These are phyloP conservation scores for Sclerotinia borealis DNA, from an alignment of 2,329 filamentous ascomycete species.

Conservation along the genomic window DNA sequence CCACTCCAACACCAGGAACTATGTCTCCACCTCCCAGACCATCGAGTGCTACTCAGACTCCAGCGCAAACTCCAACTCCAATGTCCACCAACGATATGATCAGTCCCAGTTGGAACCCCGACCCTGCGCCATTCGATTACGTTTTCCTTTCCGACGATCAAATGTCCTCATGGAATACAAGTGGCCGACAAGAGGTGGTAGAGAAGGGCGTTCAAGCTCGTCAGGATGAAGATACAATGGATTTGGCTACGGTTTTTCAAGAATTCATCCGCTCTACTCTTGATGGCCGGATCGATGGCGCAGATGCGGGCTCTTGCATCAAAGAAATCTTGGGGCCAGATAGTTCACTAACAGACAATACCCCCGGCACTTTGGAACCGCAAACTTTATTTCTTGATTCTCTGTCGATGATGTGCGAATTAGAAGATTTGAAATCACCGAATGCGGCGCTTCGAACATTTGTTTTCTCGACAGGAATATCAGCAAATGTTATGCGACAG, in stretches of 20 bases:
- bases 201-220: slow-evolving; percentile 59
- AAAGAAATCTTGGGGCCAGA: slow-evolving; percentile 65
- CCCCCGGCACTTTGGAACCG: slow-evolving; percentile 51
- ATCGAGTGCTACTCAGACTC: slow-evolving; percentile 28
- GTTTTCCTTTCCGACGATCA: slow-evolving; percentile 67
- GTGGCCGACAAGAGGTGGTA: slow-evolving; percentile 61
- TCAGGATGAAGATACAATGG: slow-evolving; percentile 60
- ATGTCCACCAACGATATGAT: slow-evolving; percentile 22
- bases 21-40: slow-evolving; percentile 32
- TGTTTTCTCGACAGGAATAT: slow-evolving; percentile 65
- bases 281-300: slow-evolving; percentile 59
- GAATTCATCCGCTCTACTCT: slow-evolving; percentile 75
- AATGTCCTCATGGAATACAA: slow-evolving; percentile 60
- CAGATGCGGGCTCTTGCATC: slow-evolving; percentile 65
- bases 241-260: slow-evolving; percentile 70
- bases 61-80: slow-evolving; percentile 20
- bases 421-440: slow-evolving; percentile 40
- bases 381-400: slow-evolving; percentile 75
- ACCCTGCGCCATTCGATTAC: slow-evolving; percentile 54
- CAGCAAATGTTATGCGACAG: slow-evolving; percentile 66
- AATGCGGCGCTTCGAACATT: slow-evolving; percentile 56
- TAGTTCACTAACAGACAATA: slow-evolving; percentile 41
- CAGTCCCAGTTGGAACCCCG: slow-evolving; percentile 29
- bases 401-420: slow-evolving; percentile 71
- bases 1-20: slow-evolving; percentile 30